phyloP scores from a whole-genome alignment of 2,329 filamentous ascomycete genomes.

The Xylaria sp. region DNA sequence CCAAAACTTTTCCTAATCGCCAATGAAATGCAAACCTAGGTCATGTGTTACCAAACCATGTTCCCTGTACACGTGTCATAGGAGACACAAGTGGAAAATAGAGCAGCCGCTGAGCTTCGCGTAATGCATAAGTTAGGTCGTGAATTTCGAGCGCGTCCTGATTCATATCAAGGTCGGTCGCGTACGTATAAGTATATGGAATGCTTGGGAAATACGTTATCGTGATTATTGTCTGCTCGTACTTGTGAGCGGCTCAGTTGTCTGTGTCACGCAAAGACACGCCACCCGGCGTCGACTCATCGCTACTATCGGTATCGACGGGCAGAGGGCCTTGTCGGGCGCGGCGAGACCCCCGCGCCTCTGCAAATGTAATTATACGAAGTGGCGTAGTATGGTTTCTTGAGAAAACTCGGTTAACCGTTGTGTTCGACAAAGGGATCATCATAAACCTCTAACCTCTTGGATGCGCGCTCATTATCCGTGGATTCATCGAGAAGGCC shows the following conservation, averaged over 20 bases:
- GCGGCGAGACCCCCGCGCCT: constrained; percentile 29
- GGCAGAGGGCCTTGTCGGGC: constrained; percentile 16
- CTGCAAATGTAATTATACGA: constrained; percentile 21
- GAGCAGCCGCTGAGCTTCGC: constrained; percentile 5
- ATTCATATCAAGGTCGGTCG: background rate
- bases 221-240: background rate
- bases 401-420: constrained; percentile 39
- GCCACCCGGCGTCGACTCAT: constrained; percentile 37
- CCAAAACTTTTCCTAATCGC: constrained; percentile 29
- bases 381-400: constrained; percentile 29
- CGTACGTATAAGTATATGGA: constrained; percentile 6
- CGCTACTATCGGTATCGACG: constrained; percentile 37
- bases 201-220: constrained; percentile 2
- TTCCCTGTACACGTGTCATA: constrained; percentile 12
- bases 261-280: constrained; percentile 19
- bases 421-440: constrained; percentile 56
- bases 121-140: background rate
- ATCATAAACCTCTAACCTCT: constrained; percentile 60
- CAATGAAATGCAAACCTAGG: constrained; percentile 30
- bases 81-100: constrained; percentile 19
- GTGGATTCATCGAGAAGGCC: constrained; percentile 51
- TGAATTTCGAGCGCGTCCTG: constrained; percentile 10
- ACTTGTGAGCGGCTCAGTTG: background rate
- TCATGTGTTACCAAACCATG: constrained; percentile 25
- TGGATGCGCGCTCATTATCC: constrained; percentile 58